phyloP scores from a whole-genome alignment of 371 early-diverging fungal genomes.

The Gilbertella persicaria region DNA sequence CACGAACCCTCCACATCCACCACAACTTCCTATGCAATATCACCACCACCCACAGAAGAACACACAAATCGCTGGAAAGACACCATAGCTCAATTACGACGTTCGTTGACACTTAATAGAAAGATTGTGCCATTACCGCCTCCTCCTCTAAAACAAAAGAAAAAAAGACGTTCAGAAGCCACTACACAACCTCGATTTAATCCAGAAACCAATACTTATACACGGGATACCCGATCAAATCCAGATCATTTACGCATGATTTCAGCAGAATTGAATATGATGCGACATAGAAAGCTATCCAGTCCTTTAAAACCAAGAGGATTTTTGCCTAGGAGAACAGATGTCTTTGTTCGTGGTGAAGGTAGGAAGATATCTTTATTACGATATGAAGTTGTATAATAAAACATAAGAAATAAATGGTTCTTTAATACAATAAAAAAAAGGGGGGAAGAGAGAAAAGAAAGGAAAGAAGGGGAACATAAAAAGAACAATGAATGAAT shows the following conservation, averaged over 20 bases:
- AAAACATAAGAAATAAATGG: too few relatives aligned
- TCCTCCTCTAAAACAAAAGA: too few relatives aligned
- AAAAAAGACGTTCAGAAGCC: constrained; percentile 49
- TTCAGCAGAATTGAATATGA: constrained; percentile 62
- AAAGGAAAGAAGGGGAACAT: too few relatives aligned
- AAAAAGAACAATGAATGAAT: too few relatives aligned
- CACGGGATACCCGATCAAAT: constrained; percentile 62
- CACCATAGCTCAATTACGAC: constrained; percentile 8
- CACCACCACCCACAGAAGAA: constrained; percentile 39
- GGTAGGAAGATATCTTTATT: constrained; percentile 32
- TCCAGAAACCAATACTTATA: constrained; percentile 53
- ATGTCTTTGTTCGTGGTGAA: constrained; percentile 43
- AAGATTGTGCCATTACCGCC: not conserved
- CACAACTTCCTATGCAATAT: constrained; percentile 37
- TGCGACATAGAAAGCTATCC: constrained; percentile 53
- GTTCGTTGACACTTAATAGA: constrained; percentile 26
- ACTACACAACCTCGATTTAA: constrained; percentile 54
- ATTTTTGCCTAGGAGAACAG: constrained; percentile 58
- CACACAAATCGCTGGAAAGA: too few relatives aligned
- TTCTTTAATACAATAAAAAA: too few relatives aligned
- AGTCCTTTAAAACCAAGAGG: constrained; percentile 63
- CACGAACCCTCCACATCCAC: constrained; percentile 28
- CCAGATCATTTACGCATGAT: constrained; percentile 65
- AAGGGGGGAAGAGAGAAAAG: too few relatives aligned
- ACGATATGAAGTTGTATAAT: constrained; percentile 13